Conservation (phyloP, 257 asterid species). For the Solanum paucissectum region DNA sequence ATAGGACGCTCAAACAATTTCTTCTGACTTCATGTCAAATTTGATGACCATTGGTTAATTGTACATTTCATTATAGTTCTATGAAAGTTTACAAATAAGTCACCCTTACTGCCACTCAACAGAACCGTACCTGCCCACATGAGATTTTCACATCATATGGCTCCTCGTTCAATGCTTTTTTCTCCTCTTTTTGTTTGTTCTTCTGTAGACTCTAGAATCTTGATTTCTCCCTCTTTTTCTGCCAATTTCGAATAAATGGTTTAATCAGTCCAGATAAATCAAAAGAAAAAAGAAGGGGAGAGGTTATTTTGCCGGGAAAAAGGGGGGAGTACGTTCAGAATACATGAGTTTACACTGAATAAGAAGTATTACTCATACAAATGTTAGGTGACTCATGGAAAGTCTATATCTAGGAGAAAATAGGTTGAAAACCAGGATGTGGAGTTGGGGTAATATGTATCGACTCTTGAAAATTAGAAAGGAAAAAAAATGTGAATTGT, state of each 20-base stretch:
- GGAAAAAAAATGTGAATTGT: background rate
- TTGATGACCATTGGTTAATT: background rate
- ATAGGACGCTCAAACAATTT: background rate
- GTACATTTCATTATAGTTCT: background rate
- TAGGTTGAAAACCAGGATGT: background rate
- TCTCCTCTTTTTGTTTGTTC: background rate
- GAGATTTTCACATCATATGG: background rate
- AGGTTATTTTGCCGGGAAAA: background rate
- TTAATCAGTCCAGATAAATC: background rate
- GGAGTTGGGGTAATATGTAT: background rate
- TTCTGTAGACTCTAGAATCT: background rate
- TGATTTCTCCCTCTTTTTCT: background rate
- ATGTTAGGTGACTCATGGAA: background rate
- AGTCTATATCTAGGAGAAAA: background rate
- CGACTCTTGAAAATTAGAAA: background rate
- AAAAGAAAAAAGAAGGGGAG: background rate
- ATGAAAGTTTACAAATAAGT: background rate
- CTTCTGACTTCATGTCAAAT: background rate
- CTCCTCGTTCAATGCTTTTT: background rate
- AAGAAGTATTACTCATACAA: background rate
- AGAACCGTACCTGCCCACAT: background rate
- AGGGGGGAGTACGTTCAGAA: too few species aligned
- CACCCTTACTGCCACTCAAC: background rate
- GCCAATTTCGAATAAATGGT: background rate
- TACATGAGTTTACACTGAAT: background rate